Percentiles rank a stretch among this genome's conserved stretches.
These are phyloP conservation scores for Trichosanthes cucumerina DNA, from an alignment of 306 rosid species.

Conservation along the genomic window DNA sequence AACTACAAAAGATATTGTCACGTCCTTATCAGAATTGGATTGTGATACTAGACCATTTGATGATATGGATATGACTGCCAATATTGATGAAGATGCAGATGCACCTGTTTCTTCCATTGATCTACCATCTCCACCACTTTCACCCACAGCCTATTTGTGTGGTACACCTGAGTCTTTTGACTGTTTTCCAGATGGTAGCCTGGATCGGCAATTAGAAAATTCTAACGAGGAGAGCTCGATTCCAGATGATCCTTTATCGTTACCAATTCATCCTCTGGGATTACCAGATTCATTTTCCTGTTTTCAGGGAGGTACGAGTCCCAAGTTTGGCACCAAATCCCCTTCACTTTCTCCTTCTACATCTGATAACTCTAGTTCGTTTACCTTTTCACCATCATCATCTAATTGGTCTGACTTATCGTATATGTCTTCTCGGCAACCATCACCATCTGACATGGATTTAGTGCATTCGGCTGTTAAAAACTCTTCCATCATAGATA, in stretches of 20 bases:
- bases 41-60: slow-evolving; percentile 21
- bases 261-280: slow-evolving; percentile 32
- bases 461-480: slow-evolving; percentile 37
- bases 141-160: slow-evolving; percentile 36
- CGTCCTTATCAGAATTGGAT: slow-evolving; percentile 33
- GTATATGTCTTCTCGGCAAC: slow-evolving; percentile 49
- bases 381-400: slow-evolving; percentile 74
- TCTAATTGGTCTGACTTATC: slow-evolving; percentile 86
- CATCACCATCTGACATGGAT: slow-evolving; percentile 68
- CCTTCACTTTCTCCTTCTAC: slow-evolving; percentile 69
- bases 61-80: slow-evolving; percentile 19
- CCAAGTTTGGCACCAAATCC: slow-evolving; percentile 47
- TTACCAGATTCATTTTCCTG: slow-evolving; percentile 47
- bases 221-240: slow-evolving; percentile 22
- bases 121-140: slow-evolving; percentile 35
- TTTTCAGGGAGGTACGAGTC: slow-evolving; percentile 35
- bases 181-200: slow-evolving; percentile 33
- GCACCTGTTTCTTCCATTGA: slow-evolving; percentile 22
- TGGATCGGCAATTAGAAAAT: slow-evolving; percentile 25
- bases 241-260: slow-evolving; percentile 22
- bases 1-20: slow-evolving; percentile 42
- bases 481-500: slow-evolving; percentile 34
- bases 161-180: slow-evolving; percentile 63
- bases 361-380: slow-evolving; percentile 70
- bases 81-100: slow-evolving; percentile 23